These are phyloP conservation scores for Mucor mucedo DNA, from an alignment of 371 early-diverging fungal species.

Conservation along the genomic window DNA sequence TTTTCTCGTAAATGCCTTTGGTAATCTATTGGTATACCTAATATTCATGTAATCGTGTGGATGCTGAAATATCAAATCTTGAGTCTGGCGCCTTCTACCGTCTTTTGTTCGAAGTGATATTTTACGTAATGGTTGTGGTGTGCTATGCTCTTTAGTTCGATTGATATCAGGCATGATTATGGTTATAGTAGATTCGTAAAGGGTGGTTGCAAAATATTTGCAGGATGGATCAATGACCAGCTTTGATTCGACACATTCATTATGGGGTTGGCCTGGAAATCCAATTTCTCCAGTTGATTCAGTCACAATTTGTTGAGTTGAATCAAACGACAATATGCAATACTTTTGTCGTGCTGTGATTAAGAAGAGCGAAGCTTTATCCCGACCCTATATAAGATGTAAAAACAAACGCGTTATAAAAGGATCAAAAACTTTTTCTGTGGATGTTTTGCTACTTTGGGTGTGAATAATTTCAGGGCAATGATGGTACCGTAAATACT, in stretches of 20 bases:
- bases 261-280: constrained; percentile 59
- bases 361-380: constrained; percentile 68
- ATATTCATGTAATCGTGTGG: constrained; percentile 41
- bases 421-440: neutral
- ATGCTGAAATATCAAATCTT: constrained; percentile 18
- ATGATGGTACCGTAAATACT: constrained; percentile 76
- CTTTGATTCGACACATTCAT: constrained; percentile 38
- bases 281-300: constrained; percentile 69
- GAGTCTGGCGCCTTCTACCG: constrained; percentile 26
- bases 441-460: constrained; percentile 46
- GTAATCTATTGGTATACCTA: constrained; percentile 25
- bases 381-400: constrained; percentile 26
- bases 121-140: constrained; percentile 22
- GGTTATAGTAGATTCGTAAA: constrained; percentile 41
- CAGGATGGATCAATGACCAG: constrained; percentile 60
- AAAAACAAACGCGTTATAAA: constrained; percentile 16
- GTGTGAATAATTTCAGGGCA: constrained; percentile 60
- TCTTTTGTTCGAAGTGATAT: constrained; percentile 22
- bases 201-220: constrained; percentile 46
- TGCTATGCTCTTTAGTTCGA: constrained; percentile 10
- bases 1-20: neutral
- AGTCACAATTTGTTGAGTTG: constrained; percentile 53
- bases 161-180: constrained; percentile 26
- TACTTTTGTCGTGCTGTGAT: constrained; percentile 64
- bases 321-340: constrained; percentile 66